Evolutionary conservation across 164 flowering plant species (phyloP).

Genomic region (Aristolochia californica): DNA sequence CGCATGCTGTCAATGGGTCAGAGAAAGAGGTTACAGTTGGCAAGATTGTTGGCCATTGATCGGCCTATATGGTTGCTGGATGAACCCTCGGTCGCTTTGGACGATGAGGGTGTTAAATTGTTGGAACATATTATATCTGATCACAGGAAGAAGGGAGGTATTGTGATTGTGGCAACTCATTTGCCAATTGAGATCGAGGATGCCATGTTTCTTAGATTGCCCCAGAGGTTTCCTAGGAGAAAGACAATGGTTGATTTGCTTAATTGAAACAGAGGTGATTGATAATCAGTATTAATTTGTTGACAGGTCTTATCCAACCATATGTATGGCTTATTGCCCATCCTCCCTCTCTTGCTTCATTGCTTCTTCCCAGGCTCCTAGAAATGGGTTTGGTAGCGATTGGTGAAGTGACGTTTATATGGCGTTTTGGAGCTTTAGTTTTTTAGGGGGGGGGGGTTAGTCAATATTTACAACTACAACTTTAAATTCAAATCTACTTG

Average conservation of each 20-base stretch:
- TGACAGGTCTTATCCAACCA: too few species aligned
- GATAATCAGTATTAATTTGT: too few species aligned
- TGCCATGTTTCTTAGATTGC: conserved; percentile 66
- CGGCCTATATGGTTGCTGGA: conserved; percentile 95
- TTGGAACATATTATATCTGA: conserved; percentile 72
- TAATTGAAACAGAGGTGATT: conserved; percentile 3
- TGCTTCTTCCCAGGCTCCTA: too few species aligned
- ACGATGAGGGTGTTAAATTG: conserved; percentile 73
- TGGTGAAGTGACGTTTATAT: too few species aligned
- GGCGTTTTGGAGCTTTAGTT: too few species aligned
- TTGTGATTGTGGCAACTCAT: conserved; percentile 74
- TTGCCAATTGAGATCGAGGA: conserved; percentile 76
- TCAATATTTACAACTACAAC: too few species aligned
- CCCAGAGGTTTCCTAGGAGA: conserved; percentile 77
- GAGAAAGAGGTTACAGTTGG: conserved; percentile 76
- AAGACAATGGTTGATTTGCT: conserved; percentile 68
- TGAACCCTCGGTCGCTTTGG: conserved; percentile 90
- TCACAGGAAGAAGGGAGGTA: conserved; percentile 79
- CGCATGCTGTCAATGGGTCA: conserved; percentile 91
- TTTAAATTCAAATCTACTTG: too few species aligned
- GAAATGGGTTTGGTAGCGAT: too few species aligned
- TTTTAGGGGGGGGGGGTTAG: too few species aligned
- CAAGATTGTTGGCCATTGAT: conserved; percentile 72
- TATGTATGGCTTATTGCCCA: too few species aligned
- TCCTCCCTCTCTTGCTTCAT: too few species aligned